phyloP scores from a whole-genome alignment of 768 basidiomycete genomes.

The Lyophyllum decastes region DNA sequence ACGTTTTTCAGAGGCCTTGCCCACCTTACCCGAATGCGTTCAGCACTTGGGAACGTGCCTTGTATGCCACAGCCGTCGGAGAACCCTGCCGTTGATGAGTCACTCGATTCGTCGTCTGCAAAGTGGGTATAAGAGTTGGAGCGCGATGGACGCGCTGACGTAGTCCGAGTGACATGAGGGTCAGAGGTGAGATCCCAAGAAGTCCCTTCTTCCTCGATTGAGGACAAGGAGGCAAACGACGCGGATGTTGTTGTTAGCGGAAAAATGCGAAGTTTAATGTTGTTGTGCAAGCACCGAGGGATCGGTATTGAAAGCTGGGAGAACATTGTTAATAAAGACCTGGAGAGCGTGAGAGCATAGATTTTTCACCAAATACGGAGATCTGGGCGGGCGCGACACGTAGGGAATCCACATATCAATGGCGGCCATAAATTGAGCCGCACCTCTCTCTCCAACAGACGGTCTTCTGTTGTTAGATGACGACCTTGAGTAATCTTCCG shows the following conservation, averaged over 20 bases:
- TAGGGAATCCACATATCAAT: constrained; percentile 78
- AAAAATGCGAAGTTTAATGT: constrained; percentile 73
- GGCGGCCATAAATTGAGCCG: constrained; percentile 78
- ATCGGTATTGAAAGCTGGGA: constrained; percentile 72
- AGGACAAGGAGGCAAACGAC: constrained; percentile 76
- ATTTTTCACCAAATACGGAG: constrained; percentile 68
- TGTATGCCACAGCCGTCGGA: constrained; percentile 68
- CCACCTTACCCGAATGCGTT: constrained; percentile 78
- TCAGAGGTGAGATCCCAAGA: constrained; percentile 80
- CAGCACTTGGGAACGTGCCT: constrained; percentile 78
- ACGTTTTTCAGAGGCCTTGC: constrained; percentile 60
- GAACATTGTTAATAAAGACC: constrained; percentile 4
- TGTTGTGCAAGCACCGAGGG: constrained; percentile 78
- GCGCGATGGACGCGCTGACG: constrained; percentile 49
- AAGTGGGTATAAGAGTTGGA: constrained; percentile 66
- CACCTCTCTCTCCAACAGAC: constrained; percentile 61
- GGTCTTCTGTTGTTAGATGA: constrained; percentile 44
- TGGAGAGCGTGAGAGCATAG: not conserved
- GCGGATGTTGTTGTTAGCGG: constrained; percentile 54
- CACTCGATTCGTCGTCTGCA: constrained; percentile 83
- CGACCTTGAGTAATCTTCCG: constrained; percentile 24
- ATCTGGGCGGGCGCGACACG: constrained; percentile 63
- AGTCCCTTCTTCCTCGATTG: constrained; percentile 66
- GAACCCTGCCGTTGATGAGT: constrained; percentile 57
- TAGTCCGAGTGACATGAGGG: constrained; percentile 65